These are phyloP conservation scores for Atkinsonella hypoxylon DNA, from an alignment of 2,329 filamentous ascomycete genomes.

Conservation along the genomic window DNA sequence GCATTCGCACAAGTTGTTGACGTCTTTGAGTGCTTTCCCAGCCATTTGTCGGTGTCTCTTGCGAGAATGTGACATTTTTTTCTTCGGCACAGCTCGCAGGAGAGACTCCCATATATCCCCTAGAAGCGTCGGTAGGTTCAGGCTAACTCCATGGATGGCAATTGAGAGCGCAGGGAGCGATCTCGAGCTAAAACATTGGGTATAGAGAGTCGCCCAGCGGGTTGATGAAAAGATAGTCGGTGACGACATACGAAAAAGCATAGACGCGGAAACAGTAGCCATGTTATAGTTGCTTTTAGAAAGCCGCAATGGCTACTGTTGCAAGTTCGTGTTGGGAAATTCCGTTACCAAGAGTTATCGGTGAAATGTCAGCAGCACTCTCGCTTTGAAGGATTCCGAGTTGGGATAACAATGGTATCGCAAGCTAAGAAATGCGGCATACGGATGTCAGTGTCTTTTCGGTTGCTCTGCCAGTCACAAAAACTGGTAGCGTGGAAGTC, in stretches of 20 bases:
- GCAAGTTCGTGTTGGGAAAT: neutral
- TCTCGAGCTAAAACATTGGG: constrained; percentile 32
- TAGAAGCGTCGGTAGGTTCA: constrained; percentile 46
- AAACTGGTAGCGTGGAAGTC: neutral
- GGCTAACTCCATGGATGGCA: constrained; percentile 48
- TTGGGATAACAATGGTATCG: too few relatives aligned
- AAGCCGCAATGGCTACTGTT: neutral
- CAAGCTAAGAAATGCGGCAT: too few relatives aligned
- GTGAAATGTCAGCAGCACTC: neutral
- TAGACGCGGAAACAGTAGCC: constrained; percentile 23
- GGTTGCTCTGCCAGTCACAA: too few relatives aligned
- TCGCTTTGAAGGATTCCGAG: neutral
- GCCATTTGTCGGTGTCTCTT: constrained; percentile 89
- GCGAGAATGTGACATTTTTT: constrained; percentile 96
- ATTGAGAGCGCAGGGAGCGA: constrained; percentile 43
- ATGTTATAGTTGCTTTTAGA: neutral
- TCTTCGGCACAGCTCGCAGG: constrained; percentile 88
- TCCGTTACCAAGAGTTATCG: too few relatives aligned
- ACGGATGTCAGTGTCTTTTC: too few relatives aligned
- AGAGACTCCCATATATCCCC: constrained; percentile 87
- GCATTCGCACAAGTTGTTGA: constrained; percentile 77
- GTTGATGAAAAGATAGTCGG: constrained; percentile 28
- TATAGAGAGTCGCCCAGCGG: constrained; percentile 31
- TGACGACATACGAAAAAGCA: constrained; percentile 43
- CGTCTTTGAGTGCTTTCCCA: constrained; percentile 87